Base-by-base conservation (phyloP, 2,329 filamentous ascomycete genomes). In the Aspergillus fumigatiaffinis region DNA sequence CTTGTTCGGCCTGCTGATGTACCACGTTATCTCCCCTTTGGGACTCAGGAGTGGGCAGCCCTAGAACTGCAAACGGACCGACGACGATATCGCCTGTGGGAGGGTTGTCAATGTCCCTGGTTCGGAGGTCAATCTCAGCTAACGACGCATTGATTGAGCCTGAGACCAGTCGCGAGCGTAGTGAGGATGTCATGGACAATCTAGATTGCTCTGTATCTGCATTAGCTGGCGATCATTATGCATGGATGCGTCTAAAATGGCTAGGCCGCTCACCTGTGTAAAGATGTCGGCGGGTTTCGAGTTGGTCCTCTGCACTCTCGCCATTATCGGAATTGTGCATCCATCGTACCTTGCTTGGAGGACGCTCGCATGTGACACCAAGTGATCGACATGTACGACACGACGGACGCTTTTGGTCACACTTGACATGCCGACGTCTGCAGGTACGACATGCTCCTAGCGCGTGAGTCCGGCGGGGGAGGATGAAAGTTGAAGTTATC, bases 381-480 rank as follows among this genome's bases (percentile, higher is more conserved):
- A 29, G 28, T 1, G 28, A 29, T 29, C 28, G 28, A 29, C 28
- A 29, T 29, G 28, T 29, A 29, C 28, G 28, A 29, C 28, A 29
- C 8, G 28, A 29, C 9, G 28, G 71, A 38, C 66, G 64, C 55
- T 64, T 67, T 51, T 74, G 71, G 50, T 75, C 72, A 53, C 72
- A 75, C 63, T 73, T 74, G 32, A 72, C 65, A 60, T 74, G 71
- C 32, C 71, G 68, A 21, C 67, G 66, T 28, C 71, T 67, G 56
- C 72, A 75, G 14, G 68, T 73, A 47, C 58, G 66, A 55, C 72
- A 75, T 29, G 28, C 28, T 29, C 28, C 28, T 29, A 29, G 28
- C 9, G 28, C 28, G 10, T 29, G 28, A 4, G 28, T 29, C 10
- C 28, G 28, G 28, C 28, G 28, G 8, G 28, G 28, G 9, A 29